A percentile compares a stretch with the other conserved stretches of the same genome.
phyloP scores from a whole-genome alignment of 306 rosid species.

The Oxytropis ochrocephala region DNA sequence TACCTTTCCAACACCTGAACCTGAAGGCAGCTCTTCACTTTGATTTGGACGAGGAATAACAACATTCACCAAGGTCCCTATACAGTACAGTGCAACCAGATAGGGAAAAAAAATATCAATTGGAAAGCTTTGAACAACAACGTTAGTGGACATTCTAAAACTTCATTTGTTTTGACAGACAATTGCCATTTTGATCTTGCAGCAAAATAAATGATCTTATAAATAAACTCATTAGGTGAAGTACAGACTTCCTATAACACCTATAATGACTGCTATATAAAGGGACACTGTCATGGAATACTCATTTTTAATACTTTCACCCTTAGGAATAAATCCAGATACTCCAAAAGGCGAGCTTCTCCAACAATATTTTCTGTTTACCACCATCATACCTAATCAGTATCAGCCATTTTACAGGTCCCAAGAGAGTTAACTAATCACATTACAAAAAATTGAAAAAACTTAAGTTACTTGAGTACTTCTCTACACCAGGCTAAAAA shows the following conservation, averaged over 20 bases:
- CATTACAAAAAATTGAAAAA: not conserved
- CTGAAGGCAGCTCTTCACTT: slow-evolving; percentile 37
- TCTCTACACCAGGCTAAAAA: not conserved
- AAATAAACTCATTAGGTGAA: not conserved
- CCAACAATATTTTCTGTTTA: not conserved
- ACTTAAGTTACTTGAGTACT: not conserved
- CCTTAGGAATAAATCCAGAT: not conserved
- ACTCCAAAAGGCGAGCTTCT: not conserved
- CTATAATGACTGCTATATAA: not conserved
- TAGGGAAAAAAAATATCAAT: slow-evolving; percentile 2
- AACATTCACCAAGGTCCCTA: slow-evolving; percentile 63
- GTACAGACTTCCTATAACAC: not conserved
- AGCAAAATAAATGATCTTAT: not conserved
- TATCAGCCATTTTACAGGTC: not conserved
- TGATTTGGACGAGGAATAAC: slow-evolving; percentile 61
- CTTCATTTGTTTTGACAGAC: not conserved
- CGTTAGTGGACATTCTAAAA: not conserved
- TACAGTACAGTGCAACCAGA: slow-evolving; percentile 21
- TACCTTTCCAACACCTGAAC: slow-evolving; percentile 81
- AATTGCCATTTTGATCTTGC: not conserved
- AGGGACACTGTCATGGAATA: not conserved
- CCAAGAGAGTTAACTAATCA: not conserved
- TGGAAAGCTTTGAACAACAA: not conserved
- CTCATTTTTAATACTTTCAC: not conserved
- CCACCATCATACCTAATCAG: not conserved